Evolutionary conservation across 345 rosid species (phyloP).

Genomic region (Corymbia maculata): DNA sequence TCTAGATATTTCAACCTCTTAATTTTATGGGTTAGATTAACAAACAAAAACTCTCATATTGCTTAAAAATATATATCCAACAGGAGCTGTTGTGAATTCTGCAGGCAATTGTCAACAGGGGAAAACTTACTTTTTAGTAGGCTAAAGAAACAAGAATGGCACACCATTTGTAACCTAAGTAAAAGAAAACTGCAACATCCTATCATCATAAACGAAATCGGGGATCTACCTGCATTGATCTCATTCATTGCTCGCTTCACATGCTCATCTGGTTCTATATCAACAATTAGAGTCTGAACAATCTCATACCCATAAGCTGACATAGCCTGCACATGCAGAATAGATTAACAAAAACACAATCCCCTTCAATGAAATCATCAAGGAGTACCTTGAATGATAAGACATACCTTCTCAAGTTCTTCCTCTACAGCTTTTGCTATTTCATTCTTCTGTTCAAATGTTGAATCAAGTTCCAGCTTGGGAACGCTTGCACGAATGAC

Average conservation of each 20-base stretch:
- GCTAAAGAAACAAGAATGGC: neutral
- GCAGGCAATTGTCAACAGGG: neutral
- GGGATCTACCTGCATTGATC: slow-evolving; percentile 52
- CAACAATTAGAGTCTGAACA: slow-evolving; percentile 73
- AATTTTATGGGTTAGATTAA: neutral
- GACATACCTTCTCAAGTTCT: slow-evolving; percentile 49
- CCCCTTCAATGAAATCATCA: neutral
- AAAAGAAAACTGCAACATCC: neutral
- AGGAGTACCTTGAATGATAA: neutral
- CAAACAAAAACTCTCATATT: neutral
- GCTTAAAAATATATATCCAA: neutral
- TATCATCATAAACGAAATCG: neutral
- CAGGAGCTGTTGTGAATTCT: neutral
- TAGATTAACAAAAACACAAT: neutral
- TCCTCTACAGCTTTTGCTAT: slow-evolving; percentile 50
- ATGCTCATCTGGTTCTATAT: slow-evolving; percentile 66
- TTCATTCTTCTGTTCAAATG: slow-evolving; percentile 58
- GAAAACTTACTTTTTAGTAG: neutral
- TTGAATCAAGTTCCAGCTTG: slow-evolving; percentile 43
- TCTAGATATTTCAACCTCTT: neutral
- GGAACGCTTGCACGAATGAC: slow-evolving; percentile 66
- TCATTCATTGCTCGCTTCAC: slow-evolving; percentile 80
- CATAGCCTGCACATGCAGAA: slow-evolving; percentile 40
- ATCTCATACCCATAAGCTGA: slow-evolving; percentile 72
- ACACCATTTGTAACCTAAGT: neutral